These are phyloP conservation scores for Pestalotiopsis fici DNA, from an alignment of 2,329 filamentous ascomycete genomes.

Conservation along the genomic window DNA sequence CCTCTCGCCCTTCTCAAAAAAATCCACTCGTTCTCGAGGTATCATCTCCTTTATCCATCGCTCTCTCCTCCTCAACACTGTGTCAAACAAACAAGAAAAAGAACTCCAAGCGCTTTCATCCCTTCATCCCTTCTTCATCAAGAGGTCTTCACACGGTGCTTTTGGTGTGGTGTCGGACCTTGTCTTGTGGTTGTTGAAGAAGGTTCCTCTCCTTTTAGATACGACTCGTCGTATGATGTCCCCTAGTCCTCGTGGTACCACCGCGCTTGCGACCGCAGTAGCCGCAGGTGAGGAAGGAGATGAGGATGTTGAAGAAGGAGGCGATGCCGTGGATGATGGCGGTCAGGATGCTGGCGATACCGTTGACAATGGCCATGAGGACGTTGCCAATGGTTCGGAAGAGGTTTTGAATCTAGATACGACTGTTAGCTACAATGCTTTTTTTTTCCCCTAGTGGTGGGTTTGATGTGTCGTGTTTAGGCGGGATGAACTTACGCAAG, in stretches of 20 bases:
- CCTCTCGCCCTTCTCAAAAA: constrained; percentile 1
- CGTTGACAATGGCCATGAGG: constrained; percentile 69
- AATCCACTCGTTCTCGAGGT: not conserved
- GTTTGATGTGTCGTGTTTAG: not conserved
- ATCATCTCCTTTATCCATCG: not conserved
- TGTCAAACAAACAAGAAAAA: not conserved
- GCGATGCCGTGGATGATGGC: constrained; percentile 71
- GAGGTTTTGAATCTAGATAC: constrained; percentile 54
- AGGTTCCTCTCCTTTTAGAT: constrained; percentile 26
- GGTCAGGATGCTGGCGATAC: constrained; percentile 63
- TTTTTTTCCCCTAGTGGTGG: too few species aligned
- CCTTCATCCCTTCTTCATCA: not conserved
- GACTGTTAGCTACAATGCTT: constrained; percentile 20
- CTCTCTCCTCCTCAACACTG: constrained; percentile 6
- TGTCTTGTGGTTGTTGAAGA: not conserved
- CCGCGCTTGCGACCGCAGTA: constrained; percentile 32
- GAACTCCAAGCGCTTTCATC: not conserved
- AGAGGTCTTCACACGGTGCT: not conserved
- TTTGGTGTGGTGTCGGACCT: too few species aligned
- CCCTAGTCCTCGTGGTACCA: constrained; percentile 21
- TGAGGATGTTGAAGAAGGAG: constrained; percentile 64
- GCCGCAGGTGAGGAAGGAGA: constrained; percentile 64
- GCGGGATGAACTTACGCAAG: constrained; percentile 66
- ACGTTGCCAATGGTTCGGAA: constrained; percentile 66
- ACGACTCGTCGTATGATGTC: constrained; percentile 24